Conservation (phyloP, 1,284 basidiomycete species). For the Coniferiporia sulphurascens region DNA sequence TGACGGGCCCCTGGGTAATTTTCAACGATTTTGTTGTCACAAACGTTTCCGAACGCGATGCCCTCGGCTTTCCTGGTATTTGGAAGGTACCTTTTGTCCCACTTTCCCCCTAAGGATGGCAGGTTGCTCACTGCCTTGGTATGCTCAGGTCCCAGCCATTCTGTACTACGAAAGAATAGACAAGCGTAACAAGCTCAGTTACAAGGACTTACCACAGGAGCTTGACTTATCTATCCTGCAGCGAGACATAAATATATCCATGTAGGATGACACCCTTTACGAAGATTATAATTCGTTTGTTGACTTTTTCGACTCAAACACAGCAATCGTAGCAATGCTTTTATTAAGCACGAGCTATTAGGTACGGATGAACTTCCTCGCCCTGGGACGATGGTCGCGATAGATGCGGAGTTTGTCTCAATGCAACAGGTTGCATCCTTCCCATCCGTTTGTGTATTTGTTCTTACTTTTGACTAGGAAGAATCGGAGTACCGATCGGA, state of each 20-base stretch:
- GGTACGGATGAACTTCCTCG: conserved; percentile 74
- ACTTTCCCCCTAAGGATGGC: not conserved
- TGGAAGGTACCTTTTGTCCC: conserved; percentile 71
- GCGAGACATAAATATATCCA: conserved; percentile 82
- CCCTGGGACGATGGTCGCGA: conserved; percentile 85
- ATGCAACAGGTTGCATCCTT: conserved; percentile 74
- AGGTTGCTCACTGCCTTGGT: not conserved
- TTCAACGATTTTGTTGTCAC: conserved; percentile 97
- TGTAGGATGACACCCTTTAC: conserved; percentile 41
- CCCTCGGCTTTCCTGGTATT: conserved; percentile 77
- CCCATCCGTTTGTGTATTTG: not conserved
- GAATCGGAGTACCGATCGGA: conserved; percentile 94
- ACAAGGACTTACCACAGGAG: conserved; percentile 57
- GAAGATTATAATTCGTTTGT: not conserved
- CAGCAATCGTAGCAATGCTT: conserved; percentile 69
- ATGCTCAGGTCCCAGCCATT: conserved; percentile 74
- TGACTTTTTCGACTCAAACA: not conserved
- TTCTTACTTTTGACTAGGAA: conserved; percentile 49
- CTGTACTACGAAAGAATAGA: conserved; percentile 85
- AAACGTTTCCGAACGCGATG: conserved; percentile 81
- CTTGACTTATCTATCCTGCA: conserved; percentile 76
- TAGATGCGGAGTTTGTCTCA: conserved; percentile 97
- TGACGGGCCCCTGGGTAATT: conserved; percentile 75
- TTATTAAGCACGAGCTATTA: conserved; percentile 78
- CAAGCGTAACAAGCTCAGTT: conserved; percentile 52